A percentile compares a stretch with the other conserved stretches of the same genome.
Conservation (phyloP, 805 yeast species). For the Metschnikowia shivogae region DNA sequence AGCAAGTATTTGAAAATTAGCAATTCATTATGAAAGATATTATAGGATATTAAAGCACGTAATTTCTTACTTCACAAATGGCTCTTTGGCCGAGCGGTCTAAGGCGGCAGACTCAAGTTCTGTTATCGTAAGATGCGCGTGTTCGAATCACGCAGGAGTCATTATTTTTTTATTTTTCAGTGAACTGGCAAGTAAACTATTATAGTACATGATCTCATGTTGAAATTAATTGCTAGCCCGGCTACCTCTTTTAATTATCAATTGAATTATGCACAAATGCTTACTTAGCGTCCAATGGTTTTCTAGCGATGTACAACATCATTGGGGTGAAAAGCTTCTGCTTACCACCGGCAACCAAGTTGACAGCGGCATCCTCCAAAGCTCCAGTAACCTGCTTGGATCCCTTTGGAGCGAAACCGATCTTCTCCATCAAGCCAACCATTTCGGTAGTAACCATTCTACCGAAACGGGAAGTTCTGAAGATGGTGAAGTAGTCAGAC, state of each 20-base stretch:
- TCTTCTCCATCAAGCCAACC: slow-evolving; percentile 75
- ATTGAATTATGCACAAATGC: not conserved
- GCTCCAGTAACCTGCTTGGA: slow-evolving; percentile 84
- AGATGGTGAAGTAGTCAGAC: slow-evolving; percentile 73
- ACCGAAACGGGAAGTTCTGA: slow-evolving; percentile 85
- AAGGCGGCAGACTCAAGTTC: slow-evolving; percentile 22
- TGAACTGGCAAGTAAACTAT: not conserved
- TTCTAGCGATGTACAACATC: slow-evolving; percentile 88
- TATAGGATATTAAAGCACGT: too few species aligned
- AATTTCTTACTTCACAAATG: slow-evolving; percentile 4
- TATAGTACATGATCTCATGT: too few species aligned
- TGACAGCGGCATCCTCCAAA: slow-evolving; percentile 94
- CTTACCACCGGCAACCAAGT: slow-evolving; percentile 89
- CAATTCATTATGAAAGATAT: too few species aligned
- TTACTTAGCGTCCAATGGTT: slow-evolving; percentile 48
- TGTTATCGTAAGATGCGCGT: slow-evolving; percentile 23
- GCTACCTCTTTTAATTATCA: not conserved
- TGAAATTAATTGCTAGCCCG: not conserved
- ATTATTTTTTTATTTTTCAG: slow-evolving; percentile 8
- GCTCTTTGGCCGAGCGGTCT: slow-evolving; percentile 22
- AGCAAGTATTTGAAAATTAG: too few species aligned
- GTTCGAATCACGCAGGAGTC: slow-evolving; percentile 23
- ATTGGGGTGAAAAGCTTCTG: slow-evolving; percentile 92
- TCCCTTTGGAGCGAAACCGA: slow-evolving; percentile 92
- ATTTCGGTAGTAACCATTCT: slow-evolving; percentile 78